Base-by-base conservation (phyloP, 371 early-diverging fungal species). In the Choanephora cucurbitarum region DNA sequence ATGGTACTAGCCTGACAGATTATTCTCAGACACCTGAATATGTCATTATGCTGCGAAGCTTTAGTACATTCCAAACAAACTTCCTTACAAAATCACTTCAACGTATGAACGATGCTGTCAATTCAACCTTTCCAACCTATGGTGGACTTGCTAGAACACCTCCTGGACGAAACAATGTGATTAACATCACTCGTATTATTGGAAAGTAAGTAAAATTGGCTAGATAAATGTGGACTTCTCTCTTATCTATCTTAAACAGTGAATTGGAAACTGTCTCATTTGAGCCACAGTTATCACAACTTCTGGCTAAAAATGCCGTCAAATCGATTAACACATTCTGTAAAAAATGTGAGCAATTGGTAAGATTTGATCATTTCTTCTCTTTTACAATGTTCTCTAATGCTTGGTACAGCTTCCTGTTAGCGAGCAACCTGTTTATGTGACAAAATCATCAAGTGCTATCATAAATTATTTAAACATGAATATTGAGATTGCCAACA, bases 1-100 rank as follows among this genome's bases (percentile, higher is more conserved):
- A 75, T 56, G 84, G 79, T 8, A 72, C 66, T 5, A 47, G 69
- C 0, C 45, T 79, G 2, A 63, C 73, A 13, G 83, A 82, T 34
- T 80, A 84, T 57, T 75, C 78, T 15, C 83, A 86, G 63, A 87
- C 86, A 46, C 85, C 85, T 2, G 89, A 90, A 46, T 82, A 81
- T 40, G 70, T 83, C 22, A 72, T 87, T 34, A 79, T 90, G 77
- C 70, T 88, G 33, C 82, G 85, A 31, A 84, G 84, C 21, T 78
- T 91, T 31, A 58, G 78, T 15, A 76, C 83, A 15, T 90, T 89
- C 62, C 90, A 92, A 67, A 68, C 75, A 6, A 89, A 85, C 1
- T 89, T 88, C 67, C 66, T 87, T 28, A 62, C 82, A 15, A 77
- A 85, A 51, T 87, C 86, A 13, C 63, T 85, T 1, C 78, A 84